phyloP scores from a whole-genome alignment of 495 filamentous ascomycete genomes.

The Viridothelium virens region DNA sequence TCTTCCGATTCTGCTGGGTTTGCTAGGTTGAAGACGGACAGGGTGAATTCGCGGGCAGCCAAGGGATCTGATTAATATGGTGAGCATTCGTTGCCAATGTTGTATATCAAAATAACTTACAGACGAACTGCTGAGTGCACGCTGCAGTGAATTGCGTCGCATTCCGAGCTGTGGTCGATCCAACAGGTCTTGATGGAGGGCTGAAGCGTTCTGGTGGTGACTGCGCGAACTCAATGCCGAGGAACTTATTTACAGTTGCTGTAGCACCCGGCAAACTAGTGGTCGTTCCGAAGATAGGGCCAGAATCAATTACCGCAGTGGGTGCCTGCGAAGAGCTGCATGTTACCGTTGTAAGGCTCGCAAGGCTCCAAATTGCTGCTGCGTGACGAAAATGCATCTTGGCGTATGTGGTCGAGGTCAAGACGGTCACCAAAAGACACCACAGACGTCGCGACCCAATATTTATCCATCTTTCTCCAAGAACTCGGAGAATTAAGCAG shows the following conservation, averaged over 20 bases:
- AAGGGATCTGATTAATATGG: conserved; percentile 18
- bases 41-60: conserved; percentile 25
- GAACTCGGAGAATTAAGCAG: background rate
- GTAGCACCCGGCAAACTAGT: conserved; percentile 27
- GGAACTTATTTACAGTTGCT: conserved; percentile 29
- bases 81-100: conserved; percentile 5
- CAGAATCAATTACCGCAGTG: conserved; percentile 26
- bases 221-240: conserved; percentile 30
- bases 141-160: conserved; percentile 31
- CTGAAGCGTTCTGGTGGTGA: conserved; percentile 35
- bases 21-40: conserved; percentile 31
- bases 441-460: background rate
- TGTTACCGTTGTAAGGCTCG: background rate
- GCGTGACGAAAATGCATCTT: background rate
- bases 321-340: conserved; percentile 12
- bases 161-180: conserved; percentile 24
- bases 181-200: conserved; percentile 25
- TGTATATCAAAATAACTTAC: conserved; percentile 16
- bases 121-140: conserved; percentile 39
- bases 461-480: background rate
- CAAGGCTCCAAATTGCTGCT: background rate
- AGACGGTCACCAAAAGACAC: background rate
- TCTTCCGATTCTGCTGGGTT: conserved; percentile 35
- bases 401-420: background rate
- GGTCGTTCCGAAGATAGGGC: conserved; percentile 25